Evolutionary conservation across 1,284 basidiomycete species (phyloP).

Genomic region (Cutaneotrichosporon spelunceum): DNA sequence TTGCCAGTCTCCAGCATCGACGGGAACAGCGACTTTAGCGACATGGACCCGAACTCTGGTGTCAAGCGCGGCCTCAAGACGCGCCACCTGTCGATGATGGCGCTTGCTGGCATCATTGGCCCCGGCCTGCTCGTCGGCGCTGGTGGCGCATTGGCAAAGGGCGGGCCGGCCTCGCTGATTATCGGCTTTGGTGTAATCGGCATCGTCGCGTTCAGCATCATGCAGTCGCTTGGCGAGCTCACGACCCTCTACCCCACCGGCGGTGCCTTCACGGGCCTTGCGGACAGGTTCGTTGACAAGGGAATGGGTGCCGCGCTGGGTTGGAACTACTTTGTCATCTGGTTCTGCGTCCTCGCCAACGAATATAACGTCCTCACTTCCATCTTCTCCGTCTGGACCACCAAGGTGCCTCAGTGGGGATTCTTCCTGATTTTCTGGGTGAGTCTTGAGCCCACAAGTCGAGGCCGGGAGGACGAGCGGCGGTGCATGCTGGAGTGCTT

Average conservation of each 20-base stretch:
- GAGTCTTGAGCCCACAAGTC: constrained; percentile 5
- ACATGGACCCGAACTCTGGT: constrained; percentile 21
- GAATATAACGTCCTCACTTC: constrained; percentile 32
- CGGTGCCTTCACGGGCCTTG: constrained; percentile 28
- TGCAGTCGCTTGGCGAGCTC: constrained; percentile 32
- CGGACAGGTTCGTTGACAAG: constrained; percentile 30
- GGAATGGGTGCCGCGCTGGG: constrained; percentile 26
- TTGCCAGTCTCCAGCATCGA: constrained; percentile 1
- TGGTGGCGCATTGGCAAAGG: constrained; percentile 25
- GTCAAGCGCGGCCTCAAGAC: constrained; percentile 31
- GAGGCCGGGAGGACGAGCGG: background rate
- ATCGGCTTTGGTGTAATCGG: constrained; percentile 31
- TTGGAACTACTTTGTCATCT: constrained; percentile 34
- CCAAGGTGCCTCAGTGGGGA: constrained; percentile 28
- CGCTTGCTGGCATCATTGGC: constrained; percentile 32
- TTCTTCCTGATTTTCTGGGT: constrained; percentile 30
- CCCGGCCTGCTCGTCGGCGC: constrained; percentile 28
- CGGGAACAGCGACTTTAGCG: constrained; percentile 5
- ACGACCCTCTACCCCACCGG: constrained; percentile 28
- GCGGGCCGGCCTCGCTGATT: constrained; percentile 28
- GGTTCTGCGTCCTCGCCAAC: constrained; percentile 33
- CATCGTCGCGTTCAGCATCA: constrained; percentile 26
- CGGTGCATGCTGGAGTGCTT: no score
- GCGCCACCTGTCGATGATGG: constrained; percentile 37
- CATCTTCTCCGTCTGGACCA: constrained; percentile 22